Evolutionary conservation across 2,329 filamentous ascomycete species (phyloP), one percentile per base, ranked within the genome.

Genomic region (Plenodomus biglobosus): DNA sequence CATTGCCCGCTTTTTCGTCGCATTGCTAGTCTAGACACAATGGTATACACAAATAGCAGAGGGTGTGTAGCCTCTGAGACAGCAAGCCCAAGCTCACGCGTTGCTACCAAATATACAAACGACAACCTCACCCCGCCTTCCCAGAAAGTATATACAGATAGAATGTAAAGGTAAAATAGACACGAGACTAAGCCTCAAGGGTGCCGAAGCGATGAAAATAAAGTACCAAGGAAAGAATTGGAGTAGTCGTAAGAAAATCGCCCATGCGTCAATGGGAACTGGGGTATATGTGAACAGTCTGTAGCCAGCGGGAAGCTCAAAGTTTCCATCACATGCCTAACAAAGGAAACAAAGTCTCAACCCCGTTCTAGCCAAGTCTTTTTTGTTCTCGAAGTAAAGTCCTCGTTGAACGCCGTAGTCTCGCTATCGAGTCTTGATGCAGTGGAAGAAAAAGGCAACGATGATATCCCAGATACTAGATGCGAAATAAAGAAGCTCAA

Each of bases 221-320:
- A 11, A 24, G 6, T 6, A 24, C 27, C 27, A 11, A 32, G 11
- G 27, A 17, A 37, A 37, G 35, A 18, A 37, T 3, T 3, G 3
- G 19, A 37, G 15, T 4, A 20, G 19, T 18, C 8, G 35, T 17
- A 30, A 35, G 19, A 15, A 44, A 16, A 30, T 21, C 16, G 44
- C 19, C 39, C 44, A 41, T 37, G 35, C 40, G 20, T 15, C 4
- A 39, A 40, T 44, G 44, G 41, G 35, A 37, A 50, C 38, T 38
- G n/a, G 46, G 55, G 55, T 58, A 58, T 58, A 58, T 42, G 48
- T 38, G 39, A 48, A 47, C 48, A 53, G 44, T 56, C 48, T 53
- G 42, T 43, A 51, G 44, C 50, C 48, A 46, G 53, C 22, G 44
- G 22, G 36, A 34, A 48, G 35, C 35, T 16, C 35, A 37, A 37